Evolutionary conservation across 2,329 filamentous ascomycete species (phyloP).

Genomic region (Blumeriella jaapii): DNA sequence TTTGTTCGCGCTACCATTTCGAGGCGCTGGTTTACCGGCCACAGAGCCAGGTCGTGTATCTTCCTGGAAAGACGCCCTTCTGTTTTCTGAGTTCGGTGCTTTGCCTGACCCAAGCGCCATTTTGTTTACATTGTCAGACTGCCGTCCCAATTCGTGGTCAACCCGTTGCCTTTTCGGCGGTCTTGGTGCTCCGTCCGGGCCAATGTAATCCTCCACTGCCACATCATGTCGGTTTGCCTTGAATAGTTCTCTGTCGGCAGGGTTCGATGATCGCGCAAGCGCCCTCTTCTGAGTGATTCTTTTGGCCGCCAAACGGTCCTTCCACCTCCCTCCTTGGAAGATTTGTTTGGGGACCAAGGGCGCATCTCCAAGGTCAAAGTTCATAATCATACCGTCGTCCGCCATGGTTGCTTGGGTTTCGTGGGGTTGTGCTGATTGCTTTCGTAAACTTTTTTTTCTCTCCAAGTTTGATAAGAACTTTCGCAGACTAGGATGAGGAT

Average conservation of each 20-base stretch:
- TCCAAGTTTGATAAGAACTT: too few species aligned
- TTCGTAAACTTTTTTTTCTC: too few species aligned
- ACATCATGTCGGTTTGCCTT: slow-evolving; percentile 19
- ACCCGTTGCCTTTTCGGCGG: slow-evolving; percentile 36
- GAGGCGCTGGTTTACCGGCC: slow-evolving; percentile 28
- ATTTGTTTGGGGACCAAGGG: slow-evolving; percentile 48
- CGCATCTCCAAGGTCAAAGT: slow-evolving; percentile 68
- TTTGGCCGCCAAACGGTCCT: slow-evolving; percentile 73
- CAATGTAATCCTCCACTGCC: slow-evolving; percentile 26
- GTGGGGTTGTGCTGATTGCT: background rate
- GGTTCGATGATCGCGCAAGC: slow-evolving; percentile 10
- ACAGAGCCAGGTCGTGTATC: slow-evolving; percentile 23
- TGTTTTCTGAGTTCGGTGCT: slow-evolving; percentile 27
- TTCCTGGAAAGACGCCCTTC: slow-evolving; percentile 15
- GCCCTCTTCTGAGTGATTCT: slow-evolving; percentile 42
- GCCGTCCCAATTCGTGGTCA: slow-evolving; percentile 18
- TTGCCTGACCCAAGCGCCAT: slow-evolving; percentile 27
- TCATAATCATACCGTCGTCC: slow-evolving; percentile 89
- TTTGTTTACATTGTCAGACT: slow-evolving; percentile 14
- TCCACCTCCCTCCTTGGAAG: slow-evolving; percentile 89
- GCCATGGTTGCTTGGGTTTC: slow-evolving; percentile 47
- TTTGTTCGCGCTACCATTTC: slow-evolving; percentile 12
- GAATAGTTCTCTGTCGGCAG: slow-evolving; percentile 21
- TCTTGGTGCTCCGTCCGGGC: slow-evolving; percentile 15
- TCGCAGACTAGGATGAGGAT: too few species aligned